Percentiles rank a stretch among this genome's conserved stretches.
These are phyloP conservation scores for Endocalyx cinctus DNA, from an alignment of 2,329 filamentous ascomycete genomes.

Conservation along the genomic window DNA sequence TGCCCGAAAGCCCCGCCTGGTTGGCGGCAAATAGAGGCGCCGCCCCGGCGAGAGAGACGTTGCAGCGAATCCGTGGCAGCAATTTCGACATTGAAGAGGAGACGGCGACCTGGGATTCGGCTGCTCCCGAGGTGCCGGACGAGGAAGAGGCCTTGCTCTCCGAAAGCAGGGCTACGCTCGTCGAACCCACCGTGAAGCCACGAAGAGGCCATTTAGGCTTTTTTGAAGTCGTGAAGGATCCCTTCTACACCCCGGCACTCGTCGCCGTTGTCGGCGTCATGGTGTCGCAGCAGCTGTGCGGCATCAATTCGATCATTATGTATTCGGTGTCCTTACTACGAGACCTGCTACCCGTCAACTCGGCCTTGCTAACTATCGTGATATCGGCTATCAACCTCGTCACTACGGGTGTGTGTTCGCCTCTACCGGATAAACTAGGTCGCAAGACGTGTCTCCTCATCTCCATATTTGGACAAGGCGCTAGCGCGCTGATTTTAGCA, in stretches of 20 bases:
- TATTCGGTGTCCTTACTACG: conserved; percentile 90
- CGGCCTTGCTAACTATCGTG: conserved; percentile 77
- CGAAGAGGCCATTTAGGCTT: no score
- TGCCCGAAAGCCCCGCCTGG: conserved; percentile 87
- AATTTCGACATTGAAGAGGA: conserved; percentile 69
- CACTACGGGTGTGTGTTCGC: conserved; percentile 76
- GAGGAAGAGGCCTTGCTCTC: conserved; percentile 69
- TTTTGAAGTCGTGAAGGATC: conserved; percentile 61
- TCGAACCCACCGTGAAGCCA: no score
- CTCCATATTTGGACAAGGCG: conserved; percentile 81
- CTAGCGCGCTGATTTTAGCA: conserved; percentile 70
- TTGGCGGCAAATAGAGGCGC: conserved; percentile 64
- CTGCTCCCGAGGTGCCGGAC: conserved; percentile 27
- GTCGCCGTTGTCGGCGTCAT: conserved; percentile 86
- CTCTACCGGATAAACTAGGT: conserved; percentile 80
- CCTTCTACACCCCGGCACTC: conserved; percentile 66
- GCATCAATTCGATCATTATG: conserved; percentile 97
- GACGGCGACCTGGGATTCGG: conserved; percentile 54
- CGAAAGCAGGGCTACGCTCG: conserved; percentile 29
- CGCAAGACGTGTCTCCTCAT: conserved; percentile 80
- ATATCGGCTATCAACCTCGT: conserved; percentile 84
- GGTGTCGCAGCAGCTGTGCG: conserved; percentile 87
- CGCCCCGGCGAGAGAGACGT: conserved; percentile 56
- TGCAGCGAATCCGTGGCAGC: conserved; percentile 73
- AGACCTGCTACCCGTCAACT: conserved; percentile 74